phyloP scores from a whole-genome alignment of 2,329 filamentous ascomycete species.

The Thermothelomyces thermophilus region DNA sequence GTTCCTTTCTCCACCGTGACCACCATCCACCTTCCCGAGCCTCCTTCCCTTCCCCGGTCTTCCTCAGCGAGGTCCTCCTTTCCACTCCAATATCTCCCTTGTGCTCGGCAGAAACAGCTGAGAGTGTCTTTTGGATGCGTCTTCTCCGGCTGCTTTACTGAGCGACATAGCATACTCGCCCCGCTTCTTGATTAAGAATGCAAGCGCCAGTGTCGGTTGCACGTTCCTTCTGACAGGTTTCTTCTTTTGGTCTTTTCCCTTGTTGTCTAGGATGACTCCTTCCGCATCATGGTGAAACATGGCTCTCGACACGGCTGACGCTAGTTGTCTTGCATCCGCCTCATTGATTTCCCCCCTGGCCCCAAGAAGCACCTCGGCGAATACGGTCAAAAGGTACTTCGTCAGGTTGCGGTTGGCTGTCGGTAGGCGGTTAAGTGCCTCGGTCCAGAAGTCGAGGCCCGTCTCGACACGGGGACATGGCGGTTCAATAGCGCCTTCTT shows the following conservation, averaged over 20 bases:
- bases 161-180: constrained; percentile 20
- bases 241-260: constrained; percentile 2
- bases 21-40: too few relatives aligned
- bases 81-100: constrained; percentile 26
- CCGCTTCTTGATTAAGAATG: constrained; percentile 23
- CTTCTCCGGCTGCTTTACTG: constrained; percentile 1
- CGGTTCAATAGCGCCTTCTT: constrained; percentile 23
- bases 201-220: constrained; percentile 23
- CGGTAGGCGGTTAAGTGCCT: constrained; percentile 24
- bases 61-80: constrained; percentile 4
- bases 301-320: constrained; percentile 18
- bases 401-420: constrained; percentile 21
- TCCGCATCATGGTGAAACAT: constrained; percentile 22
- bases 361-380: constrained; percentile 20
- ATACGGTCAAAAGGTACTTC: constrained; percentile 23
- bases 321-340: constrained; percentile 20
- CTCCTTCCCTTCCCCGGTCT: background rate
- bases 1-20: background rate
- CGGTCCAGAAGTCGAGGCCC: constrained; percentile 25
- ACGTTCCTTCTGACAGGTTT: constrained; percentile 13
- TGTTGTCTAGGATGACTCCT: background rate
- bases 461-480: constrained; percentile 20
- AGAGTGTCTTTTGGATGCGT: constrained; percentile 3
- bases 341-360: constrained; percentile 8
- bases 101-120: constrained; percentile 22